Evolutionary conservation across 805 yeast genomes (phyloP), one percentile per base, ranked within the genome.

Genomic region (Candida sanyiensis): DNA sequence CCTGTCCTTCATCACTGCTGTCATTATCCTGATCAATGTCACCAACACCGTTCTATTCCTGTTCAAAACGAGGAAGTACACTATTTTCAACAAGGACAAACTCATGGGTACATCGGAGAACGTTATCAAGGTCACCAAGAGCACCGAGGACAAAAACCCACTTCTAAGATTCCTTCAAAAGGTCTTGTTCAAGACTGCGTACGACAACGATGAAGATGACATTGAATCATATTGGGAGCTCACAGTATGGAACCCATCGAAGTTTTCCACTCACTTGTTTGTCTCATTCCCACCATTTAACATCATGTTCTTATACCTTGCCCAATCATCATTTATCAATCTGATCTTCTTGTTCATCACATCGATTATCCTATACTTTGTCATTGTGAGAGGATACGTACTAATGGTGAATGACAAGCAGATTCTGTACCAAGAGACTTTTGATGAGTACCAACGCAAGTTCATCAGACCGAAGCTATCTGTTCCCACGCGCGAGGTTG

Each of bases 211-310:
- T 11, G 44, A 31, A 10, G 40, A 43, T 6, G 50, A 44, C 21
- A 33, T 46, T 3, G 58, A 47, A 11, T 61, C 62, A 16, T 68
- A 69, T 24, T 81, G 82, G 75, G 72, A 74, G 41, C 55, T 83
- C 29, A 62, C 60, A 15, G 71, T 81, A 35, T 83, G 94, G 94
- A 64, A 67, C 30, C 90, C 90, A 0, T 69, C 81, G 0, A 66
- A 66, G 45, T 78, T 80, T 53, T 68, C 68, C 23, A 62, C 81
- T 6, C 59, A 64, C 34, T 48, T 82, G 3, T 66, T 73, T 21
- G 63, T 74, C 3, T 57, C 73, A 2, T 77, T 77, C 45, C 77
- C 85, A 7, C 93, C 94, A 0, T 52, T 77, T 8, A 71, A 69
- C 34, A 46, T 75, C 7, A 38, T 68, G 3, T 58, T 72, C n/a